Evolutionary conservation across 768 basidiomycete species (phyloP).

Genomic region (Rhodotorula kratochvilovae): DNA sequence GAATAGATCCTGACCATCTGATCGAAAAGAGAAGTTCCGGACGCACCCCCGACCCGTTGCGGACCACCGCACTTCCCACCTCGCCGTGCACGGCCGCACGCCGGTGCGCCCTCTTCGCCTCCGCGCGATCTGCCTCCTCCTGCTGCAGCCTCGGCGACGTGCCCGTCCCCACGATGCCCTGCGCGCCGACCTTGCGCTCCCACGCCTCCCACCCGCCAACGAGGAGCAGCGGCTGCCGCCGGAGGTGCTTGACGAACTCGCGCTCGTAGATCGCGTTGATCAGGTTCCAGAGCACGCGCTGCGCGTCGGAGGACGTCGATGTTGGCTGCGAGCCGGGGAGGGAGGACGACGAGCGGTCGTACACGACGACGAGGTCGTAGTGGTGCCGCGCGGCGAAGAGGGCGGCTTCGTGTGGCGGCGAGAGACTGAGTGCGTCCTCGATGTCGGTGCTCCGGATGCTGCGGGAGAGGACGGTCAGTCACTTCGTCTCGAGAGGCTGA

Average conservation of each 20-base stretch:
- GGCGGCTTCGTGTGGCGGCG: conserved; percentile 63
- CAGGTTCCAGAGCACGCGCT: conserved; percentile 47
- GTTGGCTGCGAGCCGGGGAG: conserved; percentile 55
- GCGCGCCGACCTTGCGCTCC: conserved; percentile 57
- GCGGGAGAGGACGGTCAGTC: conserved; percentile 3
- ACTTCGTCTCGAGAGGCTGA: neutral
- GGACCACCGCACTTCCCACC: neutral
- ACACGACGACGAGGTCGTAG: conserved; percentile 81
- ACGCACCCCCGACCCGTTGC: neutral
- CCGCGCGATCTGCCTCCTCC: neutral
- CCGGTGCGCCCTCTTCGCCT: conserved; percentile 27
- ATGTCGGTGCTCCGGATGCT: conserved; percentile 66
- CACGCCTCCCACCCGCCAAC: conserved; percentile 80
- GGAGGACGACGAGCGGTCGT: conserved; percentile 59
- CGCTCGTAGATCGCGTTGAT: conserved; percentile 66
- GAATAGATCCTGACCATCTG: too few relatives aligned
- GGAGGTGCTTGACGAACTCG: conserved; percentile 62
- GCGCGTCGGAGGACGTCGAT: conserved; percentile 50
- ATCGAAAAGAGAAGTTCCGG: too few relatives aligned
- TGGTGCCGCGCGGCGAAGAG: conserved; percentile 80
- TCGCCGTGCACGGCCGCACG: conserved; percentile 14
- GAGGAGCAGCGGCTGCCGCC: conserved; percentile 71
- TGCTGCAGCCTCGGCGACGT: conserved; percentile 10
- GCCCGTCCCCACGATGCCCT: conserved; percentile 40
- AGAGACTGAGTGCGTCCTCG: conserved; percentile 68